phyloP scores from a whole-genome alignment of 495 filamentous ascomycete genomes.

The Daldinia decipiens region DNA sequence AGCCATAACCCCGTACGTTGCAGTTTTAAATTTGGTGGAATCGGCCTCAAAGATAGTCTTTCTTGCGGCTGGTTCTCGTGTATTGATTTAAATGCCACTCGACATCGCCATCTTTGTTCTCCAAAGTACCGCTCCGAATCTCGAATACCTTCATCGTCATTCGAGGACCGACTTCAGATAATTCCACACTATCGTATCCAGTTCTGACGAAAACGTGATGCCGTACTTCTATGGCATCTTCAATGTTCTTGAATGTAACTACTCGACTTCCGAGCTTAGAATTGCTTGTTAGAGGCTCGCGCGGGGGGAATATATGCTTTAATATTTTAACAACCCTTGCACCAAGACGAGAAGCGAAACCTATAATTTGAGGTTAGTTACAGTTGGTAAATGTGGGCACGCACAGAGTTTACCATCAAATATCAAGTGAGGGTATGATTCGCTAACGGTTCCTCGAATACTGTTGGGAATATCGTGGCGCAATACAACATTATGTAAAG shows the following conservation, averaged over 20 bases:
- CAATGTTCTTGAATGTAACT: constrained; percentile 93
- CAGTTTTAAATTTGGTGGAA: background rate
- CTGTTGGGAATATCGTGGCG: constrained; percentile 92
- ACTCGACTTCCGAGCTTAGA: constrained; percentile 85
- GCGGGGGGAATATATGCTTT: constrained; percentile 93
- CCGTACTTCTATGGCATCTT: constrained; percentile 84
- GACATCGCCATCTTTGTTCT: constrained; percentile 94
- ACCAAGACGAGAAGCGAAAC: constrained; percentile 86
- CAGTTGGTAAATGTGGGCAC: background rate
- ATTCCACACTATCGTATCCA: constrained; percentile 82
- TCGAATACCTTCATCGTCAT: constrained; percentile 98
- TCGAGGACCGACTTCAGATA: constrained; percentile 93
- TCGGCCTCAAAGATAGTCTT: constrained; percentile 81
- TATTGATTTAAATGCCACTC: constrained; percentile 97
- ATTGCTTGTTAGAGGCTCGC: constrained; percentile 72
- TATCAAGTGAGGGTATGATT: constrained; percentile 93
- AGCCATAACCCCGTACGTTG: background rate
- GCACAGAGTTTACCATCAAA: constrained; percentile 70
- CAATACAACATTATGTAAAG: constrained; percentile 92
- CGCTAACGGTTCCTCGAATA: constrained; percentile 87
- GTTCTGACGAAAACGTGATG: constrained; percentile 61
- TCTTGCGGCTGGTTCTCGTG: constrained; percentile 90
- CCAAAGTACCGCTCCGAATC: constrained; percentile 90
- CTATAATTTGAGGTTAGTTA: constrained; percentile 27
- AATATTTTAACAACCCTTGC: constrained; percentile 86